Conservation (phyloP, 129 eudicot species). For the Chrysanthemum makinoi region DNA sequence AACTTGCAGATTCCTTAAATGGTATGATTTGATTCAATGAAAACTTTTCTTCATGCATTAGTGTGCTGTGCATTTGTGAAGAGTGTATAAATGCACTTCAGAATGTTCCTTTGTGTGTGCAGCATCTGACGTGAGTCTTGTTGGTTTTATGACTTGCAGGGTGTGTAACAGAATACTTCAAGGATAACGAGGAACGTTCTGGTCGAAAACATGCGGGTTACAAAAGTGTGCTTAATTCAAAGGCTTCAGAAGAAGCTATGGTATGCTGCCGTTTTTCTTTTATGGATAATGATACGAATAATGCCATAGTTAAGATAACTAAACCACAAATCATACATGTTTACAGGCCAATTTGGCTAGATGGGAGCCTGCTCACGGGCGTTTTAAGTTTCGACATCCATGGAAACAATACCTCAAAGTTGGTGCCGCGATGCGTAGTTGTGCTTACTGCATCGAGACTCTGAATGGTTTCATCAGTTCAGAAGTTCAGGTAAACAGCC, state of each 20-base stretch:
- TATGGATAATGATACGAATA: too few species aligned
- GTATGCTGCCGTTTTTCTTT: constrained; percentile 26
- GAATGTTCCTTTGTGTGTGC: not conserved
- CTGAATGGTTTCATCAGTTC: constrained; percentile 56
- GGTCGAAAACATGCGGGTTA: constrained; percentile 39
- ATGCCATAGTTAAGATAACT: not conserved
- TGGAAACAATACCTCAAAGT: constrained; percentile 83
- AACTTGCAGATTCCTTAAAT: constrained; percentile 69
- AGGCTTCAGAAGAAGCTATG: constrained; percentile 67
- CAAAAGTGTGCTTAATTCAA: constrained; percentile 76
- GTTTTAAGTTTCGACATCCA: constrained; percentile 73
- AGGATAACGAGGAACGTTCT: constrained; percentile 22
- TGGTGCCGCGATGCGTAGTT: constrained; percentile 67
- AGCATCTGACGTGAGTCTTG: constrained; percentile 7
- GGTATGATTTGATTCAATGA: constrained; percentile 35
- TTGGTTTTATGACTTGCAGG: constrained; percentile 37
- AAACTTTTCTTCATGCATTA: not conserved
- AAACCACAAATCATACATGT: not conserved
- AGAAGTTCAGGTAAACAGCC: constrained; percentile 46
- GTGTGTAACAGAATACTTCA: constrained; percentile 60
- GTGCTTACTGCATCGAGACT: constrained; percentile 81
- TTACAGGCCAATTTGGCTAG: constrained; percentile 82
- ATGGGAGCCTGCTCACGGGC: constrained; percentile 95
- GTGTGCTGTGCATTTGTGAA: constrained; percentile 1
- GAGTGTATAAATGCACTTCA: not conserved